Percentiles rank a stretch among this genome's conserved stretches.
Conservation (phyloP, 208 protist genomes). For the Trypanosoma boissoni region DNA sequence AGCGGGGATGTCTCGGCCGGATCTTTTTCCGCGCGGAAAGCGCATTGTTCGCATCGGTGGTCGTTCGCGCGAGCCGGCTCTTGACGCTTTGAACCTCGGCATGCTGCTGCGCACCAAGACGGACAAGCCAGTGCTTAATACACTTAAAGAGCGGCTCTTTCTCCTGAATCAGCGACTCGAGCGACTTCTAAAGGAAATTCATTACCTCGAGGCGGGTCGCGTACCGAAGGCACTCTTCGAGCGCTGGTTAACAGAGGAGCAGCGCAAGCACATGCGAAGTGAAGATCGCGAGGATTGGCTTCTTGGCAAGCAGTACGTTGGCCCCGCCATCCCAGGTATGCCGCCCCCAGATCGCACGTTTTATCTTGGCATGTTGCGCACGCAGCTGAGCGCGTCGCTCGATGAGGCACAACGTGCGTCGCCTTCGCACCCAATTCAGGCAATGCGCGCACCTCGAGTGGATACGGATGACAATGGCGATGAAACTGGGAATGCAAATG, state of each 20-base stretch:
- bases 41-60: constrained; percentile 87
- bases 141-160: constrained; percentile 70
- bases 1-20: constrained; percentile 11
- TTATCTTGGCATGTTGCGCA: constrained; percentile 47
- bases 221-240: constrained; percentile 84
- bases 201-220: constrained; percentile 73
- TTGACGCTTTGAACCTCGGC: constrained; percentile 78
- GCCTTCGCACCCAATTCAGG: too few species aligned
- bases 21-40: constrained; percentile 70
- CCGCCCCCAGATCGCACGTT: constrained; percentile 23
- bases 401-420: constrained; percentile 8
- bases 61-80: constrained; percentile 63
- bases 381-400: constrained; percentile 35
- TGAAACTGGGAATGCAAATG: background rate
- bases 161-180: constrained; percentile 76
- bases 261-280: constrained; percentile 62
- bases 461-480: too few species aligned
- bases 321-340: constrained; percentile 23
- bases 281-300: constrained; percentile 87
- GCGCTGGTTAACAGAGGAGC: constrained; percentile 82
- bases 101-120: constrained; percentile 50
- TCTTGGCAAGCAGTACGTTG: constrained; percentile 59
- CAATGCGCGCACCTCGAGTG: too few species aligned
- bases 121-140: constrained; percentile 68
- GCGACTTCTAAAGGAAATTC: constrained; percentile 77